Evolutionary conservation across 1,284 basidiomycete species (phyloP).

Genomic region (Boletellus sp.): DNA sequence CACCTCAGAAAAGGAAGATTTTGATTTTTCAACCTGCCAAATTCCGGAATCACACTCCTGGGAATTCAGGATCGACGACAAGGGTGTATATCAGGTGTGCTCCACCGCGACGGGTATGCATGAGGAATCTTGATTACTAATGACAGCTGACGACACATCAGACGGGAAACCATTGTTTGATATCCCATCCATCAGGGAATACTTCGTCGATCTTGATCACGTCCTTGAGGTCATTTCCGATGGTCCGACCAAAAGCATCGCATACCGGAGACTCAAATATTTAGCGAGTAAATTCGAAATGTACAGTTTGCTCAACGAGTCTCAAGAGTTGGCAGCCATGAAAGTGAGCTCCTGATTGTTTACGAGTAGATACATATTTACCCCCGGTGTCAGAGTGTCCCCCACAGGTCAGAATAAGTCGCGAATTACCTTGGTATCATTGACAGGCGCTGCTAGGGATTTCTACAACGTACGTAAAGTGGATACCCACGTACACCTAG

Average conservation of each 20-base stretch:
- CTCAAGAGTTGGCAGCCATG: constrained; percentile 94
- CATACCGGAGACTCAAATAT: constrained; percentile 90
- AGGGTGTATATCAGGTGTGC: constrained; percentile 87
- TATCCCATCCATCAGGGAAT: constrained; percentile 88
- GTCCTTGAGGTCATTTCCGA: constrained; percentile 83
- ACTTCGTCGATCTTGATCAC: constrained; percentile 95
- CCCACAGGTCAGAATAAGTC: constrained; percentile 27
- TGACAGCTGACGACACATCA: not conserved
- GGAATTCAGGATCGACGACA: constrained; percentile 75
- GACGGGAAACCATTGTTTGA: constrained; percentile 63
- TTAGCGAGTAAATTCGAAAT: constrained; percentile 95
- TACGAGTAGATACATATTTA: constrained; percentile 11
- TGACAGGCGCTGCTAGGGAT: constrained; percentile 56
- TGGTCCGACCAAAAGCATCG: constrained; percentile 95
- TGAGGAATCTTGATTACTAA: not conserved
- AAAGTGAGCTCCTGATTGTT: constrained; percentile 54
- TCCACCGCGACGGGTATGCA: constrained; percentile 40
- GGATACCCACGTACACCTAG: constrained; percentile 98
- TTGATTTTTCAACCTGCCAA: constrained; percentile 64
- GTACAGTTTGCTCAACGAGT: constrained; percentile 91
- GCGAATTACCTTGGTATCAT: not conserved
- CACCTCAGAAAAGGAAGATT: constrained; percentile 47
- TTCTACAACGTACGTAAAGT: constrained; percentile 99
- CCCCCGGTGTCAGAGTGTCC: constrained; percentile 49
- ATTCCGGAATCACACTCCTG: constrained; percentile 66